Conservation (phyloP, 208 protist genomes). For the Leishmania guyanensis region DNA sequence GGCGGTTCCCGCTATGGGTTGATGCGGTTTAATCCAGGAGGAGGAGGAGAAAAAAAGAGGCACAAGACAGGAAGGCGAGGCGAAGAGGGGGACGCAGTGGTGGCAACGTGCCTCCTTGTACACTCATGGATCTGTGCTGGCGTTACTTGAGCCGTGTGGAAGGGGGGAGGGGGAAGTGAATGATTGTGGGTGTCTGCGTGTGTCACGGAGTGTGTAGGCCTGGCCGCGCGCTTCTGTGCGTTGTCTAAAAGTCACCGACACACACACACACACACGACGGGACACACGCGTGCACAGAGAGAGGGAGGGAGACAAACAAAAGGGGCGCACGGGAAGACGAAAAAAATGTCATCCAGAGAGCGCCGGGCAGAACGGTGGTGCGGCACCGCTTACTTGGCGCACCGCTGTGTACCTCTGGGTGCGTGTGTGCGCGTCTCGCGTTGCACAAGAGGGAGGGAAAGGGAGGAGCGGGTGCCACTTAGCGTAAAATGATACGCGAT, state of each 20-base stretch:
- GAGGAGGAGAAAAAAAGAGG: background rate
- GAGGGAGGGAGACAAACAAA: background rate
- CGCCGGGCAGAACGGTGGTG: background rate
- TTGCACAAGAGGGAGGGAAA: background rate
- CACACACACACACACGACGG: background rate
- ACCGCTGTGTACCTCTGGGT: background rate
- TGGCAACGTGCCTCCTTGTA: background rate
- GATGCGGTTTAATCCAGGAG: background rate
- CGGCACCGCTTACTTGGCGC: background rate
- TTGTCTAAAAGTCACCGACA: background rate
- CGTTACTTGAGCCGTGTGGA: background rate
- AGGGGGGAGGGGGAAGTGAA: background rate
- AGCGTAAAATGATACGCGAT: background rate
- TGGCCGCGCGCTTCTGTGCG: background rate
- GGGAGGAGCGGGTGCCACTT: background rate
- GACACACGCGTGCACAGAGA: background rate
- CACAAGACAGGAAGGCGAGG: slow-evolving; percentile 2
- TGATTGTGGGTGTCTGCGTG: background rate
- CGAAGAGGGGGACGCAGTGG: background rate
- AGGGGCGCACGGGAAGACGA: background rate
- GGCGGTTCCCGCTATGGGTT: background rate
- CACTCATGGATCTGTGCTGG: background rate
- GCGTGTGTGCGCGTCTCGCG: background rate
- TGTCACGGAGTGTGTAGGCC: background rate
- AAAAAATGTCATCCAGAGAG: background rate